Base-by-base conservation (phyloP, 352 stramenopile genomes). In the Pythium scleroteichum region DNA sequence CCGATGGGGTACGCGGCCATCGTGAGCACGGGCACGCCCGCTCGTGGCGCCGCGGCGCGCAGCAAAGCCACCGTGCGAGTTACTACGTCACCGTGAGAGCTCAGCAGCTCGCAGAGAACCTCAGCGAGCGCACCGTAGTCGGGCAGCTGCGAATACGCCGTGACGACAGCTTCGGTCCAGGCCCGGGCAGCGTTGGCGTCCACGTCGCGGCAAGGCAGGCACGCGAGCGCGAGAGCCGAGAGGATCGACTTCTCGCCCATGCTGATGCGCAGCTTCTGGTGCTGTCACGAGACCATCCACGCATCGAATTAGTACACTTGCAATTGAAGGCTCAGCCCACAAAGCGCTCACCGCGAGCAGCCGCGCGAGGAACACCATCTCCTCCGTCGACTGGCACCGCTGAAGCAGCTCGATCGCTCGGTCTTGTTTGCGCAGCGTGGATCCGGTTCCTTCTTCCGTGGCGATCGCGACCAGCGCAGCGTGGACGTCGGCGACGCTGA, bases 221-320 rank as follows among this genome's bases (percentile, higher is more conserved):
- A 80, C 1, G 81, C 79, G 17, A 77, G 62, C 9, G 82, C 85
- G 13, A 94, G 68, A 8, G 82, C 79, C 12, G 74, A 66, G 14
- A 94, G 72, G 40, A 92, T 88, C 1, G 82, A 92, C 49, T 94
- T 94, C 48, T 89, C 81, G 14, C 82, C 85, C 76, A 92, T 86
- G 29, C 76, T 81, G 59, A 94, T 90, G 38, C 85, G 81, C 16
- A 94, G 64, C 44, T 84, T 91, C 72, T 94, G 85, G 68, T 94
- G 85, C 85, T 94, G 27, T 20, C 5, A 35, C 39, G 2, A 26
- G 55, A 20, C 23, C 4, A 27, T 19, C 12, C 1, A 39, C 23
- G 6, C n/a, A 20, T 2, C 44, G 17, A 51, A 42, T 6, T 17
- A 26, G 32, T 27, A 7, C 6, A 44, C 16, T 38, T 1, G 29